These are phyloP conservation scores for Botrytis sinoallii DNA, from an alignment of 2,329 filamentous ascomycete genomes.

Conservation along the genomic window DNA sequence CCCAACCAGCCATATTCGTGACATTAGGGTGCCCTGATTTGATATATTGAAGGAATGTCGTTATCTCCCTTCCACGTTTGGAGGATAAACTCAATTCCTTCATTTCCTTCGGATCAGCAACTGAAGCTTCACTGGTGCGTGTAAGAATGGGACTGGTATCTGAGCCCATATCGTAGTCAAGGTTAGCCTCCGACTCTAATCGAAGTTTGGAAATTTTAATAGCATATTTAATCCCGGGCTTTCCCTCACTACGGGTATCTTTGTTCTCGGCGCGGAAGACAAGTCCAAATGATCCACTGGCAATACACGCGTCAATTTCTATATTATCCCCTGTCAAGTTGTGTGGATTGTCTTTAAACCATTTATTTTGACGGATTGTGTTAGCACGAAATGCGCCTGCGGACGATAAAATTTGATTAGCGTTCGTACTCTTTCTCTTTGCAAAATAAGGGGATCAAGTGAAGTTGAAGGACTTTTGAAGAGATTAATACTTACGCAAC, in stretches of 20 bases:
- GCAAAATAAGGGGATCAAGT: background rate
- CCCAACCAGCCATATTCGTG: background rate
- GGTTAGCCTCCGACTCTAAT: background rate
- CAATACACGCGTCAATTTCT: conserved; percentile 2
- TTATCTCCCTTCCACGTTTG: conserved; percentile 3
- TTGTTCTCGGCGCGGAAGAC: conserved; percentile 7
- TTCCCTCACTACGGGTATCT: background rate
- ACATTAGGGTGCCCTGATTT: conserved; percentile 7
- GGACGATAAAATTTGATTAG: background rate
- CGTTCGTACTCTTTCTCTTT: background rate
- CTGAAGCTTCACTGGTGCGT: background rate
- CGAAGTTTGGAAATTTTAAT: background rate
- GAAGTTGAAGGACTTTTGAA: background rate
- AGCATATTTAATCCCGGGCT: background rate
- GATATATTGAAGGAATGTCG: background rate
- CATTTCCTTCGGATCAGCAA: background rate
- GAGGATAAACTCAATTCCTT: background rate
- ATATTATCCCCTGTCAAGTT: conserved; percentile 2
- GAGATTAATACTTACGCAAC: background rate
- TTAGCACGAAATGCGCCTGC: background rate
- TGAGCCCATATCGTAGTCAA: background rate
- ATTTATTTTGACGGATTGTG: conserved; percentile 9
- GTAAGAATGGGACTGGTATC: background rate
- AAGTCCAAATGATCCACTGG: background rate
- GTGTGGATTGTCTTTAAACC: background rate